Conservation (phyloP, 116 monocot genomes). For the Posidonia oceanica region DNA sequence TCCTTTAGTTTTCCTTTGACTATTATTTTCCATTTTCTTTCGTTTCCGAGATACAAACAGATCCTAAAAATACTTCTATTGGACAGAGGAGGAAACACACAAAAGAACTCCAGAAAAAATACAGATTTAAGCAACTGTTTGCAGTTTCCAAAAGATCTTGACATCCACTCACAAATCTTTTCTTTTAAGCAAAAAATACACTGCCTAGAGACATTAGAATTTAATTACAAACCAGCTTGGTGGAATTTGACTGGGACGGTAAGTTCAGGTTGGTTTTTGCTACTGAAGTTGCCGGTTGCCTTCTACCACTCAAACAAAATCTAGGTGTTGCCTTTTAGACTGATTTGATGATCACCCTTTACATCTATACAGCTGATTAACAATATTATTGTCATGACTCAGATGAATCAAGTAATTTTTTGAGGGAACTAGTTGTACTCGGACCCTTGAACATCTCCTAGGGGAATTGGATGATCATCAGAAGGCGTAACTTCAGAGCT, state of each 20-base stretch:
- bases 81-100: neutral
- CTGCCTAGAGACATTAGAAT: neutral
- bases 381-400: too few relatives aligned
- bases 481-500: slow-evolving; percentile 4
- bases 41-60: too few relatives aligned
- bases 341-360: too few relatives aligned
- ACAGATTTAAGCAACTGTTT: neutral
- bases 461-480: neutral
- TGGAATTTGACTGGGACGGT: neutral
- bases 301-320: too few relatives aligned
- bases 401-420: too few relatives aligned
- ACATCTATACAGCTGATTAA: too few relatives aligned
- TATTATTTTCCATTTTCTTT: too few relatives aligned
- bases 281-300: too few relatives aligned
- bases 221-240: neutral
- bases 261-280: too few relatives aligned
- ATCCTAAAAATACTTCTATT: too few relatives aligned
- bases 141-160: neutral
- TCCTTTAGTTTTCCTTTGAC: too few relatives aligned
- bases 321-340: too few relatives aligned
- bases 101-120: neutral
- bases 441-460: neutral
- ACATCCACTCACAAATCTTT: neutral
- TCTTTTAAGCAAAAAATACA: neutral
- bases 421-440: neutral